Evolutionary conservation across 345 rosid species (phyloP), one percentile per base, ranked within the genome.

Genomic region (Syzygium aqueum): DNA sequence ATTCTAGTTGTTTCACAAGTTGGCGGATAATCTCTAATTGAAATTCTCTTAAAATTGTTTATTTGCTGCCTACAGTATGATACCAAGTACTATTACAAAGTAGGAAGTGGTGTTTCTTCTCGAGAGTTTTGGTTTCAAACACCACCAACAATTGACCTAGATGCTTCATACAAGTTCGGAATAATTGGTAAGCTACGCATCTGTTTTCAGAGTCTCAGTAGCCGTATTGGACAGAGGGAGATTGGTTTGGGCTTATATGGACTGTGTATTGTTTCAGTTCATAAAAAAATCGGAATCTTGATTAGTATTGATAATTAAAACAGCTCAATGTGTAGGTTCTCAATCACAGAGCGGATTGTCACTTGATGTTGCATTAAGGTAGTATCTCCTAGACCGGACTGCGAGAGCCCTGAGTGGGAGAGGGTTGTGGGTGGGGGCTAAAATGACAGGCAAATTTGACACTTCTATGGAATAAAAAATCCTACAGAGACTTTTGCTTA

Each of bases 61-160:
- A 57, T 87, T 33, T 51, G 43, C 84, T 84, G 51, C 67, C 89
- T 91, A 88, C 92, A 97, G 99, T 86, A 95, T 90, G 93, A 95
- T 88, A 95, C 95, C 87, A 95, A 95, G 86, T 97, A 95, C 93
- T 93, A 92, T 88, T 96, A 97, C 90, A 94, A 94, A 93, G 90
- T 96, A n/a, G 98, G 93, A 51, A 91, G 87, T 86, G 96, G 95
- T 89, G 91, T 90, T 85, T 92, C 95, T 56, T 91, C 95, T 86
- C 89, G 98, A 59, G 94, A 94, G 87, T 97, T 97, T 90, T 95
- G 95, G 99, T 95, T 97, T 90, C 93, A 90, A 51, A 97, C 99
- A 54, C 98, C 99, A 87, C 98, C 98, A 86, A 40, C 85, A 77
- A 65, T 95, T 87, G 89, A 91, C 89, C 97, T 97, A 73, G 96